Percentiles rank a stretch among this genome's conserved stretches.
These are phyloP conservation scores for Saccharomyces hybrid DNA, from an alignment of 1,139 yeast species.

Conservation along the genomic window DNA sequence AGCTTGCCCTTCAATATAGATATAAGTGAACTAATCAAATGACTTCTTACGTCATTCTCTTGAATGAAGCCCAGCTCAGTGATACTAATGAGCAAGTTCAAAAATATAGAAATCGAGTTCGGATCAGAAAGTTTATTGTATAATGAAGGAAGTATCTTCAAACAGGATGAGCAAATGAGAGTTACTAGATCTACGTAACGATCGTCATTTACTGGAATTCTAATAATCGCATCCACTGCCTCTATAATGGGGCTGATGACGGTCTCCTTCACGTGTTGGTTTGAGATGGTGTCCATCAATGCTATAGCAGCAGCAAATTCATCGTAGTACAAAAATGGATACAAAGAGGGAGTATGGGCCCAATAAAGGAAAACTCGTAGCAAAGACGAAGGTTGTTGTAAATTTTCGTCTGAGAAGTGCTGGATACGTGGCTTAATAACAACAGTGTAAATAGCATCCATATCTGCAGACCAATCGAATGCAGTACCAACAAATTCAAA, in stretches of 20 bases:
- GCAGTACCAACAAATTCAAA: conserved; percentile 42
- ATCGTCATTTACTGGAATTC: conserved; percentile 37
- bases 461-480: conserved; percentile 52
- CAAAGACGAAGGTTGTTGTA: conserved; percentile 76
- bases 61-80: conserved; percentile 56
- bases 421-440: conserved; percentile 61
- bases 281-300: conserved; percentile 47
- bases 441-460: conserved; percentile 43
- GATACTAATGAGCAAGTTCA: conserved; percentile 47
- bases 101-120: conserved; percentile 47
- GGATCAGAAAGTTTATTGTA: conserved; percentile 39
- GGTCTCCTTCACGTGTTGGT: conserved; percentile 55
- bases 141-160: conserved; percentile 45
- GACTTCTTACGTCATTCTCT: conserved; percentile 47
- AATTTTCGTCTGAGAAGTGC: conserved; percentile 65
- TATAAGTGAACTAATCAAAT: conserved; percentile 53
- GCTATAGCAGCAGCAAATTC: conserved; percentile 50
- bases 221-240: conserved; percentile 45
- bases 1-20: conserved; percentile 57
- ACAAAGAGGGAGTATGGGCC: conserved; percentile 46
- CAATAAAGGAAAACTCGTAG: conserved; percentile 61
- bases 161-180: conserved; percentile 48
- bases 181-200: conserved; percentile 46
- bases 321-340: conserved; percentile 50
- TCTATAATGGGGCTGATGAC: conserved; percentile 54